Conservation (phyloP, 2,329 filamentous ascomycete species). For the Amauroascus verrucosus region DNA sequence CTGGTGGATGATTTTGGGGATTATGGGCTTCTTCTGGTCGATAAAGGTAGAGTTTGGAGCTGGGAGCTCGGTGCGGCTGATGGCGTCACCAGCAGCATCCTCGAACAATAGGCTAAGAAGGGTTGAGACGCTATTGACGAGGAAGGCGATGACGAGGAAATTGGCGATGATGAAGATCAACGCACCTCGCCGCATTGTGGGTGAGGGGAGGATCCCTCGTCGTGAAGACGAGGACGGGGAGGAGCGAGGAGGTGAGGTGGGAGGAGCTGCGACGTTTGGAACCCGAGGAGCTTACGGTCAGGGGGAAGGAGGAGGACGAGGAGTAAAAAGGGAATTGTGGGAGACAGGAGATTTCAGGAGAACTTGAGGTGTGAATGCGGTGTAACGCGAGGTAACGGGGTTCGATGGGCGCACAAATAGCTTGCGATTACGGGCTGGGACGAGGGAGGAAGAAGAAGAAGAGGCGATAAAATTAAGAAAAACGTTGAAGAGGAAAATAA, state of each 20-base stretch:
- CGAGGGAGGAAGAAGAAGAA: too few species aligned
- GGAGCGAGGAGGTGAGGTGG: neutral
- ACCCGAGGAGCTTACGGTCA: too few species aligned
- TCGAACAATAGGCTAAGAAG: constrained; percentile 60
- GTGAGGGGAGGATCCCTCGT: neutral
- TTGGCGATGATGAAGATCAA: constrained; percentile 57
- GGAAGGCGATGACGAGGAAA: constrained; percentile 51
- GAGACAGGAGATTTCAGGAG: too few species aligned
- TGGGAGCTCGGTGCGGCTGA: constrained; percentile 55
- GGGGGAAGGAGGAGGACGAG: too few species aligned
- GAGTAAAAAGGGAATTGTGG: too few species aligned
- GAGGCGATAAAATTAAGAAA: neutral
- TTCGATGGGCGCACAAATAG: too few species aligned
- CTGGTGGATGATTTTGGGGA: constrained; percentile 69
- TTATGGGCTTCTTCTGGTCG: constrained; percentile 49
- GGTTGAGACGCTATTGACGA: constrained; percentile 59
- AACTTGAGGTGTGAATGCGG: too few species aligned
- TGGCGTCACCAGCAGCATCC: constrained; percentile 56
- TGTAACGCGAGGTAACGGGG: too few species aligned
- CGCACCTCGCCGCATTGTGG: constrained; percentile 50
- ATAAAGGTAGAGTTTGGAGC: constrained; percentile 52
- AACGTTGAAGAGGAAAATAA: neutral
- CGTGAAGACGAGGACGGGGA: neutral
- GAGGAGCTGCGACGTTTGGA: too few species aligned
- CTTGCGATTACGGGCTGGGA: too few species aligned